Base-by-base conservation (phyloP, 345 rosid genomes). In the Kandelia obovata region DNA sequence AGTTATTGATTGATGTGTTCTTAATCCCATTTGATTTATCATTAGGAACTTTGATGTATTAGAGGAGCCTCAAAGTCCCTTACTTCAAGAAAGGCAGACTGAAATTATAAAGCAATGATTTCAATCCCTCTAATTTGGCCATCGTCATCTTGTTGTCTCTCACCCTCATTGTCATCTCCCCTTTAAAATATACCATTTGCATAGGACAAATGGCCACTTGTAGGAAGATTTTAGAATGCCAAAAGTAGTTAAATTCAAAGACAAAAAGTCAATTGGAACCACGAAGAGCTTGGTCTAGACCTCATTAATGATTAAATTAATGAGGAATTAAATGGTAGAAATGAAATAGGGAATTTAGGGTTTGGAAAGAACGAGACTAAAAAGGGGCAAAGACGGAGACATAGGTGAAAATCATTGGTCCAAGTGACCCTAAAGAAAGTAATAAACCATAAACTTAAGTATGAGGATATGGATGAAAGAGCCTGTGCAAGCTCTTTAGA, bases 401-500 rank as follows among this genome's bases (percentile, higher is more conserved):
- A 73, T 1, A 0, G 84, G 74, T 7, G 69, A 60, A 17, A 82
- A 77, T 6, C 84, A 82, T 59, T 89, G 94, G 63, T 91, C 5
- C 5, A 85, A 53, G 67, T 93, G 96, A 6, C 98, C 98, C 62
- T 89, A 89, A 16, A 96, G 91, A 72, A 93, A 93, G 77, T 91
- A 93, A 60, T 86, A 89, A 69, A 89, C 98, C 84, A 88, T 79
- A 66, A 94, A 84, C 56, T 78, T 61, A 17, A 88, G 34, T 2
- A 82, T 1, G 5, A 92, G 98, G 77, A 87, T 82, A 60, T 77
- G 89, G 15, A 88, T 84, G 23, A 86, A 80, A 26, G 88, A 77
- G 1, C 97, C 97, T 0, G 97, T 94, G 67, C 89, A 89, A 53
- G 91, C 87, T 0, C 87, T 83, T 96, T 96, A 93, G 84, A 91